A percentile compares a stretch with the other conserved stretches of the same genome.
Evolutionary conservation across 805 yeast genomes (phyloP).

Genomic region (Candida mattraensis): DNA sequence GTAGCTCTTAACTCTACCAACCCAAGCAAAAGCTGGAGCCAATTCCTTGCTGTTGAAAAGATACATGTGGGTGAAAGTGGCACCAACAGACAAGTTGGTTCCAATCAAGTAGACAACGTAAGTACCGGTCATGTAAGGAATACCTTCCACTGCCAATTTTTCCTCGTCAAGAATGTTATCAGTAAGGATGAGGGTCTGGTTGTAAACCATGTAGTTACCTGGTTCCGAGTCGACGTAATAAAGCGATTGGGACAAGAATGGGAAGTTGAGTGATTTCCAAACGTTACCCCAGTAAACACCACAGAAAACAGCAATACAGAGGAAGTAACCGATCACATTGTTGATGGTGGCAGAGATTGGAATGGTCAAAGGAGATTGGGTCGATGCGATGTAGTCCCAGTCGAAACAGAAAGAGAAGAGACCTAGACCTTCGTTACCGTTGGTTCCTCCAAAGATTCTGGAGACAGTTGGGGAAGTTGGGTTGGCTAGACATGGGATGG

Average conservation of each 20-base stretch:
- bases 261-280: slow-evolving; percentile 35
- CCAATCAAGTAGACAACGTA: slow-evolving; percentile 33
- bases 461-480: slow-evolving; percentile 29
- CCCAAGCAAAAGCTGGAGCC: slow-evolving; percentile 27
- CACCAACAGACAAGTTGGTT: slow-evolving; percentile 34
- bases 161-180: slow-evolving; percentile 24
- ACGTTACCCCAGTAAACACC: slow-evolving; percentile 36
- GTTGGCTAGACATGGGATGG: slow-evolving; percentile 32
- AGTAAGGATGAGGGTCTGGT: slow-evolving; percentile 31
- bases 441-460: slow-evolving; percentile 34
- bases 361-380: slow-evolving; percentile 30
- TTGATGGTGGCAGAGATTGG: slow-evolving; percentile 31
- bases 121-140: slow-evolving; percentile 34
- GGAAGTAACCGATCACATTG: slow-evolving; percentile 32
- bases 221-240: slow-evolving; percentile 27
- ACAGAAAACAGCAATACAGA: slow-evolving; percentile 26
- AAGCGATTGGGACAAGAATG: slow-evolving; percentile 35
- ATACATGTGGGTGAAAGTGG: slow-evolving; percentile 34
- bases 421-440: slow-evolving; percentile 36
- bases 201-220: slow-evolving; percentile 28
- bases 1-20: slow-evolving; percentile 19
- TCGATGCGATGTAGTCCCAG: slow-evolving; percentile 34
- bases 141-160: slow-evolving; percentile 28
- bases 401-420: slow-evolving; percentile 32
- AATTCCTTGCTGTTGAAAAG: slow-evolving; percentile 30